Evolutionary conservation across 192 early-diverging fungal genomes (phyloP), one percentile per base, ranked within the genome.

Genomic region (Endogone sp.): DNA sequence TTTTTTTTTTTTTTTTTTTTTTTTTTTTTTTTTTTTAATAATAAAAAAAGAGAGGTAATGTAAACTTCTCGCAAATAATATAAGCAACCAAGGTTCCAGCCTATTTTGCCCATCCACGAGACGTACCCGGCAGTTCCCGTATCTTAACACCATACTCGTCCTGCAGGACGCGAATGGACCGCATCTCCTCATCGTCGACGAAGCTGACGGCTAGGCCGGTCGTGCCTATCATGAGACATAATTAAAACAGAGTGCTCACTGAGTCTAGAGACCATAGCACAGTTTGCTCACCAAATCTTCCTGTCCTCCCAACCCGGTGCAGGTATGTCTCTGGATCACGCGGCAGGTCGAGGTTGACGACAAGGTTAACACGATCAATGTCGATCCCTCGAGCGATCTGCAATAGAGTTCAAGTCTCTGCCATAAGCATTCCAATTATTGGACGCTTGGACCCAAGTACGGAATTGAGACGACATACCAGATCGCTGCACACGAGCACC

Each of bases 331-430:
- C 96, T 16, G 37, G 37, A 29, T 92, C 90, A 23, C 92, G 64
- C 9, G 97, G 97, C 56, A 99, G 87, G 70, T 99, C 97, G 63
- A 92, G 98, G 84, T 99, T 99, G 74, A 99, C 87, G 11, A 99
- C 97, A 69, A 96, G 79, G 68, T 92, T 93, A 65, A 99, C 95
- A 79, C 96, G 94, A 21, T 90, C 84, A 73, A 98, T 94, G 77
- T 99, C 97, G 77, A 99, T 99, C 58, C 97, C 97, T 44, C 97
- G 94, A 2, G 97, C 89, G 68, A 99, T 49, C 37, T 49, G 37
- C 37, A 0, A n/a, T n/a, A n/a, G n/a, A n/a, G n/a, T n/a, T n/a
- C n/a, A n/a, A n/a, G n/a, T n/a, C n/a, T n/a, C n/a, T n/a, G n/a
- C n/a, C n/a, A n/a, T n/a, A n/a, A n/a, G n/a, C n/a, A n/a, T n/a